phyloP scores from a whole-genome alignment of 1,284 basidiomycete genomes.

The Irpex lacteus region DNA sequence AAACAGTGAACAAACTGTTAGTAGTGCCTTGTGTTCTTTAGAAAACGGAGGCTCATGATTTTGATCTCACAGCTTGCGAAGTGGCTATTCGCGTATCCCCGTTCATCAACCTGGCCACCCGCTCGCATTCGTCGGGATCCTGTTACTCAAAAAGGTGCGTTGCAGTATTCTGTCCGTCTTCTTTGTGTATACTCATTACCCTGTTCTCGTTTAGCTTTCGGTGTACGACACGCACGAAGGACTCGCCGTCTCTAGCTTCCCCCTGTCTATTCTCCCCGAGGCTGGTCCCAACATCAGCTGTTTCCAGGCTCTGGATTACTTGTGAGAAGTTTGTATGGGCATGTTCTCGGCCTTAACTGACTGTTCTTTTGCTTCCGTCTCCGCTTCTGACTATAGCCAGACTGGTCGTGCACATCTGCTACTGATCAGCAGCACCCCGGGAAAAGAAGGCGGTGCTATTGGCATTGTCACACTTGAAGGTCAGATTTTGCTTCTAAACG shows the following conservation, averaged over 20 bases:
- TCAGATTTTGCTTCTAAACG: conserved; percentile 24
- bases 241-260: conserved; percentile 73
- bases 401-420: conserved; percentile 93
- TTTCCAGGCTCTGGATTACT: conserved; percentile 83
- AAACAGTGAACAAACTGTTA: conserved; percentile 73
- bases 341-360: not conserved
- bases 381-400: conserved; percentile 57
- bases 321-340: conserved; percentile 44
- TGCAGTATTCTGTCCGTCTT: not conserved
- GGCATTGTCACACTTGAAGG: conserved; percentile 83
- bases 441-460: conserved; percentile 75
- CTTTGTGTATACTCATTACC: not conserved
- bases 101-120: conserved; percentile 79
- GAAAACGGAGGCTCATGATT: not conserved
- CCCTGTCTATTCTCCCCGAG: conserved; percentile 86
- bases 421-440: conserved; percentile 83
- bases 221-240: conserved; percentile 86
- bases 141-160: conserved; percentile 80
- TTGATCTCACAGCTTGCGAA: conserved; percentile 47
- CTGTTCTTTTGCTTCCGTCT: not conserved
- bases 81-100: conserved; percentile 94
- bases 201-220: conserved; percentile 59
- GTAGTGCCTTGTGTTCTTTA: conserved; percentile 19
- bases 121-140: conserved; percentile 80
- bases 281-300: conserved; percentile 84